Base-by-base conservation (phyloP, 2,329 filamentous ascomycete species). In the Claviceps digitariae region DNA sequence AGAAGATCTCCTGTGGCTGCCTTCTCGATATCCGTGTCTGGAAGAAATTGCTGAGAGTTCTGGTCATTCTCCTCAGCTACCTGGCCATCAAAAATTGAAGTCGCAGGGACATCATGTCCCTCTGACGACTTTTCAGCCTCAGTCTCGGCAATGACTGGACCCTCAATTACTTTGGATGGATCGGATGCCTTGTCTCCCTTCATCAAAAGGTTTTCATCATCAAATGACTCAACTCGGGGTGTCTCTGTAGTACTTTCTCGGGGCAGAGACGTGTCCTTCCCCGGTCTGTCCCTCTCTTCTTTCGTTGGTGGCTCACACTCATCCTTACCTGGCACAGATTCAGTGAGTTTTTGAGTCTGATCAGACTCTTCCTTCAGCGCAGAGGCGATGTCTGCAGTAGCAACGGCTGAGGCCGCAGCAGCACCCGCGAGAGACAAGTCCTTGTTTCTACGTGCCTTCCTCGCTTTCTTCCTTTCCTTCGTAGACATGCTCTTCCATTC, bases 391-490 rank as follows among this genome's bases (percentile, higher is more conserved):
- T 41, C 45, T 15, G 60, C 57, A 12, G 49, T 47, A 17, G 46
- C 52, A 38, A 43, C 41, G 21, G 27, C 52, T 46, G 40, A 50
- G 9, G 43, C 27, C 23, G 49, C 36, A 25, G 57, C 55, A 29
- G 52, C 52, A 13, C 23, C 40, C 3, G 36, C 51, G 27, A 54
- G 17, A 47, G 53, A 43, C 20, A 54, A 25, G 4, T 55, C 50
- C 47, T 53, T 56, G 44, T 52, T 58, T 52, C 59, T 61, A 50
- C 53, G 56, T 41, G 54, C 58, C 50, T 59, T 62, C 45, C 54
- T 62, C 36, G 41, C 54, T 52, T 56, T 57, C 48, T 48, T 60
- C 49, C 48, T 61, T 52, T 59, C 56, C 45, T 60, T 59, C 10
- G 57, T 54, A 2, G 57, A 52, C 52, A 57, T 51, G 7, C 27